phyloP scores from a whole-genome alignment of 1,284 basidiomycete genomes.

The Pseudozyma thailandica region DNA sequence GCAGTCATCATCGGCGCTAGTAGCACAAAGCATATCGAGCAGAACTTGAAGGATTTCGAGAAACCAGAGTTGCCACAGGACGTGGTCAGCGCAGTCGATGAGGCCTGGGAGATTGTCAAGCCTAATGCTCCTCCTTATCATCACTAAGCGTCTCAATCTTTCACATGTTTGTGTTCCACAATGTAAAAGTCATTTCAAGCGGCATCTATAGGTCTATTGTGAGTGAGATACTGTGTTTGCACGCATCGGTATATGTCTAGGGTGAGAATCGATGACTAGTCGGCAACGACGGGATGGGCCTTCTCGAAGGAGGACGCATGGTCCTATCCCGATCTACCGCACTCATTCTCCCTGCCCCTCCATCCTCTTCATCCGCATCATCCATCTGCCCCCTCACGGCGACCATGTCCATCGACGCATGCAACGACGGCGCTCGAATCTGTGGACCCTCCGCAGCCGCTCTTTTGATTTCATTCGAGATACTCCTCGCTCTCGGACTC shows the following conservation, averaged over 20 bases:
- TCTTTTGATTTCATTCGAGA: constrained; percentile 37
- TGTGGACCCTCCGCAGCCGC: constrained; percentile 17
- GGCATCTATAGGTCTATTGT: not conserved
- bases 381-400: constrained; percentile 8
- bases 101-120: constrained; percentile 53
- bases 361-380: constrained; percentile 9
- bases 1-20: constrained; percentile 53
- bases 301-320: constrained; percentile 37
- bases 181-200: not conserved
- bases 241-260: not conserved
- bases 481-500: constrained; percentile 32
- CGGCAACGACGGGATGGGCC: constrained; percentile 41
- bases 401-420: constrained; percentile 23
- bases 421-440: constrained; percentile 13
- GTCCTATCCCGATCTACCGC: constrained; percentile 27
- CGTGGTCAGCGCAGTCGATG: constrained; percentile 46
- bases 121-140: constrained; percentile 42
- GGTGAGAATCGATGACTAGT: constrained; percentile 28
- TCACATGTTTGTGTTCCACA: not conserved
- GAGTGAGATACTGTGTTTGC: not conserved
- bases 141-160: constrained; percentile 8
- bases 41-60: constrained; percentile 53
- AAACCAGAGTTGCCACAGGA: constrained; percentile 42
- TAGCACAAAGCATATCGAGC: constrained; percentile 47
- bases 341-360: not conserved